A percentile compares a stretch with the other conserved stretches of the same genome.
Evolutionary conservation across 2,329 filamentous ascomycete genomes (phyloP).

Genomic region (Cercospora sp.): DNA sequence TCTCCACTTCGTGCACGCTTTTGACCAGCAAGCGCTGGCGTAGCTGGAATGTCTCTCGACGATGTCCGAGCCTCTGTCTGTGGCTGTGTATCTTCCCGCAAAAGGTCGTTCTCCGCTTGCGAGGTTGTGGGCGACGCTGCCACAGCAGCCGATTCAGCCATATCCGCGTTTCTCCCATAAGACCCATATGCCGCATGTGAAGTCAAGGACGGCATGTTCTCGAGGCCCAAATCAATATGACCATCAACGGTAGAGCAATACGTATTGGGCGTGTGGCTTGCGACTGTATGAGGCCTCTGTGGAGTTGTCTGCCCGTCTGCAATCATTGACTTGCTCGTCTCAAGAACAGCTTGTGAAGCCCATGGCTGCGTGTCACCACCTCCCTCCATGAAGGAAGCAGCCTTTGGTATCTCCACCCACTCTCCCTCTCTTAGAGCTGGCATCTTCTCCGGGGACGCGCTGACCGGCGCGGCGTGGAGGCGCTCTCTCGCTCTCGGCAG

Average conservation of each 20-base stretch:
- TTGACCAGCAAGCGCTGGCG: constrained; percentile 44
- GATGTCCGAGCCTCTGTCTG: constrained; percentile 31
- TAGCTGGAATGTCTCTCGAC: constrained; percentile 41
- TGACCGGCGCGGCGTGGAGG: constrained; percentile 26
- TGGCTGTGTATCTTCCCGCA: constrained; percentile 24
- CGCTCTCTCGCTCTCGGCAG: constrained; percentile 17
- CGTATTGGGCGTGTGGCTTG: constrained; percentile 25
- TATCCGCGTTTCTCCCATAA: background rate
- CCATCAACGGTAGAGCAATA: constrained; percentile 20
- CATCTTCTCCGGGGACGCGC: constrained; percentile 28
- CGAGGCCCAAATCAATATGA: constrained; percentile 16
- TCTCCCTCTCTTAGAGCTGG: constrained; percentile 25
- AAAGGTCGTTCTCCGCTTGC: constrained; percentile 29
- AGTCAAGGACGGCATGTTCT: constrained; percentile 18
- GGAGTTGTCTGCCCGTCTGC: constrained; percentile 10
- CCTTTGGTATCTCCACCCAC: constrained; percentile 4
- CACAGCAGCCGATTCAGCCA: background rate
- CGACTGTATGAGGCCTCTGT: constrained; percentile 6
- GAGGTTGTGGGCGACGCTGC: constrained; percentile 24
- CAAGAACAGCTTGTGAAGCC: constrained; percentile 43
- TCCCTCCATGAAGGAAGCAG: constrained; percentile 40
- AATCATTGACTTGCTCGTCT: constrained; percentile 43
- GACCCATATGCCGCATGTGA: constrained; percentile 1
- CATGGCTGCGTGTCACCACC: constrained; percentile 50
- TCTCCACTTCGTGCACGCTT: constrained; percentile 44